Base-by-base conservation (phyloP, 2,329 filamentous ascomycete genomes). In the Fusarium sublunatum region DNA sequence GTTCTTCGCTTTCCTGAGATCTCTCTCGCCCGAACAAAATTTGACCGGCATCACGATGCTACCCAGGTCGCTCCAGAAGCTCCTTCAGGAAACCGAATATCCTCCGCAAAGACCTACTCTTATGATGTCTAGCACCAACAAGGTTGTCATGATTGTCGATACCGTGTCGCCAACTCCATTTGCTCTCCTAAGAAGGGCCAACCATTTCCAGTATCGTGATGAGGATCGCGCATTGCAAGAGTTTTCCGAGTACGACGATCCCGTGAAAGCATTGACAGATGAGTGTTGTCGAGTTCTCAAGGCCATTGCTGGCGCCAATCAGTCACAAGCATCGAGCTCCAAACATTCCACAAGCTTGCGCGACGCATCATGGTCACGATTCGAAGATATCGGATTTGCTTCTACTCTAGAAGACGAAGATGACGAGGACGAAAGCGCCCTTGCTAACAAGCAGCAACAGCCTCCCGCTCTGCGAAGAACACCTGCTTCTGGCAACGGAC, bases 1-100 rank as follows among this genome's bases (percentile, higher is more conserved):
- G 51, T 99, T 99, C 82, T 99, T 99, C 74, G 95, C 95, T 53
- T 99, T 98, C 75, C 86, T 99, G 43, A 87, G 95, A 69, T 97
- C 93, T 1, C 80, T 97, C 42, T 88, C 92, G 2, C 94, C 95
- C n/a, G 90, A 94, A 62, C 86, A 88, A 62, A 86, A 87, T 28
- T 81, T 90, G 48, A 91, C 87, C 63, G 91, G 91, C 42, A 96
- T 98, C 60, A 91, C 93, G 0, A 86, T 90, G 64, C 85, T 99
- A 13, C 95, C 95, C 8, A 90, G 93, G 73, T 97, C 95, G 11
- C 83, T 99, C 15, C 93, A 97, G 78, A 91, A 94, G 67, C 83
- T 99, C 11, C 83, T 98, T 32, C 88, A 94, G 71, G 93, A 96
- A 69, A 97, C 94, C 45, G 92, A 97, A 73, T 99, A 99, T 70